Conservation (phyloP, 176 grass and related monocot genomes). For the Stipa capillata region DNA sequence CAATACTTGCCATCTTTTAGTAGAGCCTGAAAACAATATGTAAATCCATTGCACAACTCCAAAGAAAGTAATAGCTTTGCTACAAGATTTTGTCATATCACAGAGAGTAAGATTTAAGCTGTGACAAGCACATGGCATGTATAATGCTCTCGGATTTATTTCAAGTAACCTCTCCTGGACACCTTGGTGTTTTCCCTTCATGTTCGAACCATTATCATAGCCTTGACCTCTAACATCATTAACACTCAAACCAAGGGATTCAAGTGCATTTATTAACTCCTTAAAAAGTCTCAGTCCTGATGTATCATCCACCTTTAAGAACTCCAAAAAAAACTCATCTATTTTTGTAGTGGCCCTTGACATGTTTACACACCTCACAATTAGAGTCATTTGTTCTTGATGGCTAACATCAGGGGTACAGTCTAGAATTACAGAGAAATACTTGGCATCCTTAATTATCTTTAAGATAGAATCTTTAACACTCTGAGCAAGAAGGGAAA, state of each 20-base stretch:
- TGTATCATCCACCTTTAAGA: not conserved
- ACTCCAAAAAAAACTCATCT: not conserved
- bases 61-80: not conserved
- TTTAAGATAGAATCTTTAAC: not conserved
- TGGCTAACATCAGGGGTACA: not conserved
- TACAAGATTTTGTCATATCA: not conserved
- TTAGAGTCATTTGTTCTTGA: not conserved
- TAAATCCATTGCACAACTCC: not conserved
- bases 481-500: too few relatives aligned
- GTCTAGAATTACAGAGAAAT: constrained; percentile 9
- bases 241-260: not conserved
- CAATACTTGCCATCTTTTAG: not conserved
- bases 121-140: not conserved
- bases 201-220: too few relatives aligned
- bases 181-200: too few relatives aligned
- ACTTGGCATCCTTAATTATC: not conserved
- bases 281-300: not conserved
- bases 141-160: too few relatives aligned
- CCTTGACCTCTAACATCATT: not conserved
- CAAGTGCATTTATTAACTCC: not conserved
- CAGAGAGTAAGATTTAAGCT: not conserved
- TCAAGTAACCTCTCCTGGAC: too few relatives aligned
- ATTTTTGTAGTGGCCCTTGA: not conserved
- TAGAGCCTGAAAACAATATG: not conserved
- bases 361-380: not conserved